Evolutionary conservation across 805 yeast genomes (phyloP).

Genomic region (Sugiyamaella mastotermitis): DNA sequence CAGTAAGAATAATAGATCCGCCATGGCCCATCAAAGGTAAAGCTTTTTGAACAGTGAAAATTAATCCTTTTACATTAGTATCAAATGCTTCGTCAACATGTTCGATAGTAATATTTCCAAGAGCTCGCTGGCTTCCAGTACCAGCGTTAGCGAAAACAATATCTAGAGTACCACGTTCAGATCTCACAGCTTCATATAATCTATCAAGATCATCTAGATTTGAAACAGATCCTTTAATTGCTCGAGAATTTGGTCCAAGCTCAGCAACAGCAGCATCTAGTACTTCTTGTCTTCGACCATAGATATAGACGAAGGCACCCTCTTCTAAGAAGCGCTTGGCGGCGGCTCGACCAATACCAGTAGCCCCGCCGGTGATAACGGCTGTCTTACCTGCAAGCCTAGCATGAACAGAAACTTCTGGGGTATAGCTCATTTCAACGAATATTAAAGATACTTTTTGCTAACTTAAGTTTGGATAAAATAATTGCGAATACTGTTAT

Average conservation of each 20-base stretch:
- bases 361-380: slow-evolving; percentile 1
- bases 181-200: neutral
- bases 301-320: slow-evolving; percentile 2
- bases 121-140: neutral
- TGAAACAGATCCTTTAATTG: neutral
- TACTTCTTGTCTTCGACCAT: slow-evolving; percentile 1
- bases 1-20: neutral
- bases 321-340: slow-evolving; percentile 1
- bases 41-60: slow-evolving; percentile 1
- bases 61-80: neutral
- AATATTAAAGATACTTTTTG: too few relatives aligned
- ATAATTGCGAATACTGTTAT: too few relatives aligned
- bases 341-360: slow-evolving; percentile 1
- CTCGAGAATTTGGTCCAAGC: neutral
- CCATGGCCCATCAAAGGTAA: neutral
- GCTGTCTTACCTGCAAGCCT: slow-evolving; percentile 1
- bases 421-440: too few relatives aligned
- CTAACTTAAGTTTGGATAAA: too few relatives aligned
- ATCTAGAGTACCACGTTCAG: neutral
- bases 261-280: neutral
- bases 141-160: slow-evolving; percentile 1
- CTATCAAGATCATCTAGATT: neutral
- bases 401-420: too few relatives aligned
- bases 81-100: neutral
- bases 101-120: neutral